These are phyloP conservation scores for Penicillium brasilianum DNA, from an alignment of 2,329 filamentous ascomycete genomes.

Conservation along the genomic window DNA sequence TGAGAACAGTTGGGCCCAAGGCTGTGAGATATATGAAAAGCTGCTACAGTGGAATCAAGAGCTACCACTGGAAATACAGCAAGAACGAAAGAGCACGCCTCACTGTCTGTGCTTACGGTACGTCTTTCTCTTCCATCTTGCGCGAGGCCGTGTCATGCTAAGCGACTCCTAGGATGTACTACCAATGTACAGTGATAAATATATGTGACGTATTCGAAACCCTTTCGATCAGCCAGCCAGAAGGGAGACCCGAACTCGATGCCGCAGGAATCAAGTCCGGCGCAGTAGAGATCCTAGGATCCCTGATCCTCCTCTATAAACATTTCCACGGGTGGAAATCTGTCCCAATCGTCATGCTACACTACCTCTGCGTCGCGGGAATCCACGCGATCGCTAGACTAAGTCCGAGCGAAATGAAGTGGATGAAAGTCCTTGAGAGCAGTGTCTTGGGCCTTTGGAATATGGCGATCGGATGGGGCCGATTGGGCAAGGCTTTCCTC, in stretches of 20 bases:
- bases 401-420: conserved; percentile 21
- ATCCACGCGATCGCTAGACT: conserved; percentile 28
- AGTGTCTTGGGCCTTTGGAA: conserved; percentile 33
- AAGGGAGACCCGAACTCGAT: not conserved
- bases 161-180: not conserved
- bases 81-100: conserved; percentile 5
- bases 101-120: conserved; percentile 3
- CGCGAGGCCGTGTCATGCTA: not conserved
- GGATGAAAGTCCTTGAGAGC: conserved; percentile 29
- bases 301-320: conserved; percentile 29
- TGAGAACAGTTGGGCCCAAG: not conserved
- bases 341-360: conserved; percentile 32
- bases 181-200: not conserved
- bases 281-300: conserved; percentile 26
- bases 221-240: not conserved
- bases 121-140: not conserved
- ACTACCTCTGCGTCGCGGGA: conserved; percentile 32
- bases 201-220: not conserved
- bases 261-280: not conserved
- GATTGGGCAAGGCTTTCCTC: conserved; percentile 32
- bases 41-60: not conserved
- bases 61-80: not conserved
- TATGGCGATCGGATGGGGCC: conserved; percentile 33
- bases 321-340: conserved; percentile 31
- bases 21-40: not conserved